A percentile compares a stretch with the other conserved stretches of the same genome.
phyloP scores from a whole-genome alignment of 2,329 filamentous ascomycete genomes.

The Alternaria novae-zelandiae region DNA sequence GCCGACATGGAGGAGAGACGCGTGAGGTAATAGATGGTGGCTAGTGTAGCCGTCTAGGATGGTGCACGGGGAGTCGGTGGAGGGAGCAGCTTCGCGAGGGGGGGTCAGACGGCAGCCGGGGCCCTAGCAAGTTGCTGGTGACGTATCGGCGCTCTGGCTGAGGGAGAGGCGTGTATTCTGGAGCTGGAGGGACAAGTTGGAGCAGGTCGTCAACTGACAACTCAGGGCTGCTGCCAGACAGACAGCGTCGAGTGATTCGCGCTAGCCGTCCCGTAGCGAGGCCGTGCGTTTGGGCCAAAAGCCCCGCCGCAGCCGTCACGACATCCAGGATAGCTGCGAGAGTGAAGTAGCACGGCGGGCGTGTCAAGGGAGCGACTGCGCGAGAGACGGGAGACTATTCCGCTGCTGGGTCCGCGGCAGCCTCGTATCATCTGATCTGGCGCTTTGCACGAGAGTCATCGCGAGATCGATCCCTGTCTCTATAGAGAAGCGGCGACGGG shows the following conservation, averaged over 20 bases:
- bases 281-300: constrained; percentile 21
- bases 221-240: constrained; percentile 28
- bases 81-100: constrained; percentile 29
- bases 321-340: constrained; percentile 2
- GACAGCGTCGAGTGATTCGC: constrained; percentile 27
- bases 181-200: constrained; percentile 25
- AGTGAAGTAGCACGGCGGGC: not conserved
- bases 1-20: constrained; percentile 38
- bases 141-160: constrained; percentile 19
- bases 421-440: constrained; percentile 1
- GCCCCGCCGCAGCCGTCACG: constrained; percentile 13
- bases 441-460: not conserved
- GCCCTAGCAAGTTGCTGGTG: constrained; percentile 26
- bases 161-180: constrained; percentile 12
- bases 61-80: constrained; percentile 32
- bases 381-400: not conserved
- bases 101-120: constrained; percentile 29
- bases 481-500: not conserved
- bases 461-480: constrained; percentile 13
- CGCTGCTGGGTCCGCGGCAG: not conserved
- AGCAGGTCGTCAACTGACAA: constrained; percentile 27
- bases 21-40: constrained; percentile 33
- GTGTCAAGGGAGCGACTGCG: not conserved
- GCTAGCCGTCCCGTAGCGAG: constrained; percentile 26
- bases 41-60: constrained; percentile 35